phyloP scores from a whole-genome alignment of 306 rosid genomes.

The Quercus rubra region DNA sequence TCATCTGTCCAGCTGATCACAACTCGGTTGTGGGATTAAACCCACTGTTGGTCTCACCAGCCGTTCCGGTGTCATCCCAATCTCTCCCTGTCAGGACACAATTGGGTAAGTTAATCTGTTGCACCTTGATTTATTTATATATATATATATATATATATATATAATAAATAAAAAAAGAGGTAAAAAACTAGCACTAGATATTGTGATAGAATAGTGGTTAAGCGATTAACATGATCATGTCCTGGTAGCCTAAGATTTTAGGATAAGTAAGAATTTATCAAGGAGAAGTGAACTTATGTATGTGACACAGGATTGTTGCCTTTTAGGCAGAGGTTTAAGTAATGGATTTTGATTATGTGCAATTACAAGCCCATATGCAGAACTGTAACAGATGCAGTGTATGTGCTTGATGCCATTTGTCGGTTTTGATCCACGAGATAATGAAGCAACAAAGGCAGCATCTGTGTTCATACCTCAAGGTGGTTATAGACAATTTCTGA shows the following conservation, averaged over 20 bases:
- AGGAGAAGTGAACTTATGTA: no score
- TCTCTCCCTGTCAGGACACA: slow-evolving; percentile 59
- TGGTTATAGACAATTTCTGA: slow-evolving; percentile 59
- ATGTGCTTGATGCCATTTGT: slow-evolving; percentile 65
- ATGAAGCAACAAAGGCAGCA: slow-evolving; percentile 44
- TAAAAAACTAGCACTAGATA: no score
- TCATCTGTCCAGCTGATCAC: slow-evolving; percentile 52
- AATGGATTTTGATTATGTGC: background rate
- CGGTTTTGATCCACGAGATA: slow-evolving; percentile 58
- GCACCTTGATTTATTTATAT: background rate
- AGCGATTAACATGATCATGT: no score
- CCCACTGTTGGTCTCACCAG: slow-evolving; percentile 75
- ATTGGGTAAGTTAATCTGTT: slow-evolving; percentile 35
- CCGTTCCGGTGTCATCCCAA: slow-evolving; percentile 53
- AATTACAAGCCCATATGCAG: slow-evolving; percentile 61
- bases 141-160: no score
- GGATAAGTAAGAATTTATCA: no score
- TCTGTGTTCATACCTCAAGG: slow-evolving; percentile 44
- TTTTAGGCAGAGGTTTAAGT: background rate
- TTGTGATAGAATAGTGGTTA: no score
- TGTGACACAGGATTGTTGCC: background rate
- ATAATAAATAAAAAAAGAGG: no score
- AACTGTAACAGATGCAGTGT: slow-evolving; percentile 71
- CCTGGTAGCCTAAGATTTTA: no score
- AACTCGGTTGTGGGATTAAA: slow-evolving; percentile 69